These are phyloP conservation scores for Fraxinus angustifolia DNA, from an alignment of 305 asterid species.

Conservation along the genomic window DNA sequence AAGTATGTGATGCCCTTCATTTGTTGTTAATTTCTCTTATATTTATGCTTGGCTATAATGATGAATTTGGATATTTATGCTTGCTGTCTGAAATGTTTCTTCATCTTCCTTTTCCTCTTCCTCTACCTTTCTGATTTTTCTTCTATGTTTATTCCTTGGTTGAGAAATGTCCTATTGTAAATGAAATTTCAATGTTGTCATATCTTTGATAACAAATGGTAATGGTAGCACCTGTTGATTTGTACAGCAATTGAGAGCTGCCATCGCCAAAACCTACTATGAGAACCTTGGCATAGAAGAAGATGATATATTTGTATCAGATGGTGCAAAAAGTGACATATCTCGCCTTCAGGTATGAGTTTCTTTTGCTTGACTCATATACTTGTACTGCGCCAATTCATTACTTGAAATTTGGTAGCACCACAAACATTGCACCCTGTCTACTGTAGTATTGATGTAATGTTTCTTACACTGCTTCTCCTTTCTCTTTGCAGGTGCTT, in stretches of 20 bases:
- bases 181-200: neutral
- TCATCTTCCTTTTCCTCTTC: neutral
- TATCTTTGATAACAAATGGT: neutral
- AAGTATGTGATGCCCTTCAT: slow-evolving; percentile 35
- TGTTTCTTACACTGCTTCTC: slow-evolving; percentile 5
- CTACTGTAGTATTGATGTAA: slow-evolving; percentile 4
- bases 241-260: slow-evolving; percentile 71
- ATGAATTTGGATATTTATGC: neutral
- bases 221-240: neutral
- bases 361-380: slow-evolving; percentile 3
- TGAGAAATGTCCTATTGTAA: neutral
- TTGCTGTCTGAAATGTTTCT: neutral
- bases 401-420: neutral
- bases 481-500: slow-evolving; percentile 58
- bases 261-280: slow-evolving; percentile 81
- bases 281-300: slow-evolving; percentile 77
- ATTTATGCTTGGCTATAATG: neutral
- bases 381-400: neutral
- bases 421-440: neutral
- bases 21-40: neutral
- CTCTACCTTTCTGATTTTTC: neutral
- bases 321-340: slow-evolving; percentile 98
- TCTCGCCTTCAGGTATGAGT: slow-evolving; percentile 85
- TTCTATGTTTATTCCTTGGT: neutral
- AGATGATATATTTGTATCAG: slow-evolving; percentile 89